Conservation (phyloP, 495 filamentous ascomycete species). For the Aspergillus steynii region DNA sequence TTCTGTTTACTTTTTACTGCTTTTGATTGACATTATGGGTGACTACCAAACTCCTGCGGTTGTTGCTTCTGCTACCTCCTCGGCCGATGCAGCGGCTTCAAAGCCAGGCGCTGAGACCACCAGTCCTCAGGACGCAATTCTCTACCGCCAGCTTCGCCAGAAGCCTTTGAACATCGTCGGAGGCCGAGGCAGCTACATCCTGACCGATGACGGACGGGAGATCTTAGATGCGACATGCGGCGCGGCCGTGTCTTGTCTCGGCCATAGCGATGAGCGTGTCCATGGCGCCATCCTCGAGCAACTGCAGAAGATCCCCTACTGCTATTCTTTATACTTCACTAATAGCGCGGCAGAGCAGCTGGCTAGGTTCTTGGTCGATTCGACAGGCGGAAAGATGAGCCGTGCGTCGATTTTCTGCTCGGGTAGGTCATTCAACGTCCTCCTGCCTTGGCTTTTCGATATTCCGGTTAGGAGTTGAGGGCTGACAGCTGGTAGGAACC, state of each 20-base stretch:
- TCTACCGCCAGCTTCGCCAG: not conserved
- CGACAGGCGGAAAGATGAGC: not conserved
- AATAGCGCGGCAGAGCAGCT: not conserved
- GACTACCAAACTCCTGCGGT: not conserved
- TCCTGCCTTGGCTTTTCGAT: no score
- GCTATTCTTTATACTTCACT: not conserved
- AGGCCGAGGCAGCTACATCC: not conserved
- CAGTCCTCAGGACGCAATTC: not conserved
- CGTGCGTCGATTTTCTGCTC: not conserved
- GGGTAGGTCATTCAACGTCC: not conserved
- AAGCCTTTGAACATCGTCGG: not conserved
- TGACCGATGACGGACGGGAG: not conserved
- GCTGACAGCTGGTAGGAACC: constrained; percentile 34
- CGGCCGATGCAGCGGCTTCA: not conserved
- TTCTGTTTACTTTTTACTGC: not conserved
- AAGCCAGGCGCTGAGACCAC: not conserved
- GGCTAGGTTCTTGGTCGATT: not conserved
- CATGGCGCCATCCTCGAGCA: not conserved
- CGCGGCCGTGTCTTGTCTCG: not conserved
- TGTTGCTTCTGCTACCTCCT: not conserved
- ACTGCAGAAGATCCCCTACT: not conserved
- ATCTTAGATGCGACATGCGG: not conserved
- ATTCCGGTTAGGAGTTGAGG: not conserved
- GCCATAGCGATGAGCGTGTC: not conserved
- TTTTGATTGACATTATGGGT: not conserved